phyloP scores from a whole-genome alignment of 2,329 filamentous ascomycete genomes.

The Colletotrichum tabaci region DNA sequence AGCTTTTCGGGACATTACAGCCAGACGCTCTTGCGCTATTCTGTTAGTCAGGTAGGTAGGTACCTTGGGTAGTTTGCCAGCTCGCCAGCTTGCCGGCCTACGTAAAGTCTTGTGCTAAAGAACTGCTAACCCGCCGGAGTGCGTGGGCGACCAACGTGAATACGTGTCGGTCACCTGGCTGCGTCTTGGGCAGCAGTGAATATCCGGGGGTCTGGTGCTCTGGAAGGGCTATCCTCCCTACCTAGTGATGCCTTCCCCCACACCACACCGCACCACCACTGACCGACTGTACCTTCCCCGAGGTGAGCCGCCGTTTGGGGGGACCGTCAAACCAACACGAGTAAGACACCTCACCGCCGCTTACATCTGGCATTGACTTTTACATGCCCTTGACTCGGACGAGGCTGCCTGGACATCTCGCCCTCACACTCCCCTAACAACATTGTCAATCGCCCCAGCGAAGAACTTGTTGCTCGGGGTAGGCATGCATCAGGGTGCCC shows the following conservation, averaged over 20 bases:
- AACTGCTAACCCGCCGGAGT: slow-evolving; percentile 11
- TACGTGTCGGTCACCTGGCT: slow-evolving; percentile 29
- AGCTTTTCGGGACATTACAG: slow-evolving; percentile 8
- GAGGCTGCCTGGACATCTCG: slow-evolving; percentile 7
- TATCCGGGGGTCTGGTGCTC: background rate
- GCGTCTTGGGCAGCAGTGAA: background rate
- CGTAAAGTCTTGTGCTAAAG: slow-evolving; percentile 14
- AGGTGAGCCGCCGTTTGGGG: slow-evolving; percentile 13
- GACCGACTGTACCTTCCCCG: slow-evolving; percentile 1
- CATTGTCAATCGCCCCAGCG: background rate
- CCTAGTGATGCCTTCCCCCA: slow-evolving; percentile 1
- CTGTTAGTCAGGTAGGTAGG: background rate
- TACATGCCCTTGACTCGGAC: slow-evolving; percentile 14
- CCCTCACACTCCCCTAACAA: background rate
- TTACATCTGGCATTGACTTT: slow-evolving; percentile 17
- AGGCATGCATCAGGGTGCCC: background rate
- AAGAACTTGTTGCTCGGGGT: background rate
- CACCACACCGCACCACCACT: background rate
- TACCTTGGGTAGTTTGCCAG: background rate
- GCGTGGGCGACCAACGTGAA: background rate
- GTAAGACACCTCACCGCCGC: slow-evolving; percentile 38
- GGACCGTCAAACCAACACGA: background rate
- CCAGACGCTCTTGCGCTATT: background rate
- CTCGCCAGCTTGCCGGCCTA: slow-evolving; percentile 5
- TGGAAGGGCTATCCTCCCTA: background rate